Evolutionary conservation across 116 monocot species (phyloP).

Genomic region (Zostera marina): DNA sequence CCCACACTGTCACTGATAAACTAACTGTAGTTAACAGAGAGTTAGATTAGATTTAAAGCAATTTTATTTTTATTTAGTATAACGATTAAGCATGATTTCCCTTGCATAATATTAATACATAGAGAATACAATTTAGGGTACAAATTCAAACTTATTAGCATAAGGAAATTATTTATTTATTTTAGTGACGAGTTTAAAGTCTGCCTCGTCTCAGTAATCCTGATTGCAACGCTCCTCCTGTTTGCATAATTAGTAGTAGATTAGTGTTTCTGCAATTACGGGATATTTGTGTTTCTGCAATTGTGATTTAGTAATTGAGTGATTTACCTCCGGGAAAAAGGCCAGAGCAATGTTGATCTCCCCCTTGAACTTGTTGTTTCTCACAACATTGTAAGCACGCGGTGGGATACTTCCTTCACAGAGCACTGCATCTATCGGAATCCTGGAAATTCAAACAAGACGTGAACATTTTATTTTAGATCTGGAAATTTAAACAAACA

Average conservation of each 20-base stretch:
- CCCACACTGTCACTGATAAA: no score
- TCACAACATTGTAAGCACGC: constrained; percentile 68
- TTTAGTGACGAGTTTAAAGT: background rate
- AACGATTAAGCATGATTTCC: no score
- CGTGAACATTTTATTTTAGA: background rate
- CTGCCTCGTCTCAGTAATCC: no score
- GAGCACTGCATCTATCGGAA: constrained; percentile 52
- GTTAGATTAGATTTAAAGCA: no score
- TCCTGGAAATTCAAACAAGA: constrained; percentile 24
- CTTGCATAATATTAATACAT: no score
- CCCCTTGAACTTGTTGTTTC: constrained; percentile 61
- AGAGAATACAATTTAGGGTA: no score
- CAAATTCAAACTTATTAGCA: no score
- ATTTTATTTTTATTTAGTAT: no score
- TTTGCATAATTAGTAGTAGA: no score
- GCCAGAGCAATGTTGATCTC: constrained; percentile 80
- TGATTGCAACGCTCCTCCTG: background rate
- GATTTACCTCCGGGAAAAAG: constrained; percentile 58
- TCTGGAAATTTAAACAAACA: background rate
- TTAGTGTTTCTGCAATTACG: no score
- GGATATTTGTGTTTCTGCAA: background rate
- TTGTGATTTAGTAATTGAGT: background rate
- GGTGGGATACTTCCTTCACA: constrained; percentile 55
- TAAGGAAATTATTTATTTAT: no score
- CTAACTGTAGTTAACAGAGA: no score